These are phyloP conservation scores for Macroventuria anomochaeta DNA, from an alignment of 2,329 filamentous ascomycete genomes.

Conservation along the genomic window DNA sequence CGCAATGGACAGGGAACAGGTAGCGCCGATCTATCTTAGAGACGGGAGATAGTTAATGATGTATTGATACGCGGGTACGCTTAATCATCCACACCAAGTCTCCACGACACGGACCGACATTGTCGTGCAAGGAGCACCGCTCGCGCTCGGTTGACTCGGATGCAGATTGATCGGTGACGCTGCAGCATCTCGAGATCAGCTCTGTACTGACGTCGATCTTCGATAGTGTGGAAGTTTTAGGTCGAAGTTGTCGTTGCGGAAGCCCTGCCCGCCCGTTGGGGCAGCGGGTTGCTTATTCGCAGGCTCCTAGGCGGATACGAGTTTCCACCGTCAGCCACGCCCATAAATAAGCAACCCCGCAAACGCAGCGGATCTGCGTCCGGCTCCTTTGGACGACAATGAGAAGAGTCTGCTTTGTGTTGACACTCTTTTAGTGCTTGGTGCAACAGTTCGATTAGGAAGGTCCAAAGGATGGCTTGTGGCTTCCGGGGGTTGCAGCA, in stretches of 20 bases:
- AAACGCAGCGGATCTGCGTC: neutral
- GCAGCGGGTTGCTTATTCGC: slow-evolving; percentile 12
- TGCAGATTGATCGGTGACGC: neutral
- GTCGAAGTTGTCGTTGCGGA: neutral
- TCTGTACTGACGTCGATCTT: slow-evolving; percentile 11
- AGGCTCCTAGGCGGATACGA: neutral
- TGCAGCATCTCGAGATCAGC: slow-evolving; percentile 5
- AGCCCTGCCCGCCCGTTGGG: slow-evolving; percentile 12
- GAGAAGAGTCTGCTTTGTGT: neutral
- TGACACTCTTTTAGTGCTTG: neutral
- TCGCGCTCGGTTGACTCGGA: slow-evolving; percentile 2
- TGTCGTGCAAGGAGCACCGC: neutral
- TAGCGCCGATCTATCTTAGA: slow-evolving; percentile 1
- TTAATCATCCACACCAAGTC: neutral
- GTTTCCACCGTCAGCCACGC: slow-evolving; percentile 8
- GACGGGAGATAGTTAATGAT: slow-evolving; percentile 6
- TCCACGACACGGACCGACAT: neutral
- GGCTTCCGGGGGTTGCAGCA: neutral
- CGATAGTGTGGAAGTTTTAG: slow-evolving; percentile 12
- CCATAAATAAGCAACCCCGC: neutral
- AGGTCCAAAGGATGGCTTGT: neutral
- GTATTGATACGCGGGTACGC: slow-evolving; percentile 3
- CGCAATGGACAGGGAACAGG: slow-evolving; percentile 4
- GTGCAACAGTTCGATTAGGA: neutral
- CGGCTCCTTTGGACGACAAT: neutral